These are phyloP conservation scores for Codiaeum variegatum DNA, from an alignment of 441 rosid species.

Conservation along the genomic window DNA sequence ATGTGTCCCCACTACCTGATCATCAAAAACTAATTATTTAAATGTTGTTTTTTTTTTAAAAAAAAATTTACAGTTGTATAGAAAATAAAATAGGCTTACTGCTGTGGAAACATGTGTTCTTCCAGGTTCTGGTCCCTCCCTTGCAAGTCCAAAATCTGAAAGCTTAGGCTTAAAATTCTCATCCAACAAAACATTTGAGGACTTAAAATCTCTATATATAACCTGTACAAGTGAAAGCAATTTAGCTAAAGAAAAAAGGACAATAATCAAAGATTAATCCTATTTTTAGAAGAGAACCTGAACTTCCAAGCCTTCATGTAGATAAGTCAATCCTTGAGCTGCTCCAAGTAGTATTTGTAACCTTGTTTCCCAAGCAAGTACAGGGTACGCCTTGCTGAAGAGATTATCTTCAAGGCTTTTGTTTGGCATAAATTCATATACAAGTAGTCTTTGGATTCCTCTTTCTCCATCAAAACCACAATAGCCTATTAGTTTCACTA, in stretches of 20 bases:
- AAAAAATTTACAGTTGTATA: no score
- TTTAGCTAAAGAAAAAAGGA: neutral
- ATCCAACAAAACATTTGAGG: slow-evolving; percentile 63
- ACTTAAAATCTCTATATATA: slow-evolving; percentile 73
- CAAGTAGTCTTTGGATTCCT: slow-evolving; percentile 69
- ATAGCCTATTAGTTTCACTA: slow-evolving; percentile 64
- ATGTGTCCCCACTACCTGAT: slow-evolving; percentile 69
- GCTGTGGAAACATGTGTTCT: slow-evolving; percentile 78
- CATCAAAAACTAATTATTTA: neutral
- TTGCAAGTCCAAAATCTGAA: slow-evolving; percentile 86
- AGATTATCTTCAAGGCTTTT: slow-evolving; percentile 80
- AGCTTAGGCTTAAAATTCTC: slow-evolving; percentile 64
- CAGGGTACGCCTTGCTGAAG: slow-evolving; percentile 44
- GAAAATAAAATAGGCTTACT: slow-evolving; percentile 51
- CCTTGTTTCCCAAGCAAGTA: slow-evolving; percentile 65
- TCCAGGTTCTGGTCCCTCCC: slow-evolving; percentile 78
- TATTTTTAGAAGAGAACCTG: slow-evolving; percentile 40
- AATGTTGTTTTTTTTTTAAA: no score
- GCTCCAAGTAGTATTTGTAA: slow-evolving; percentile 57
- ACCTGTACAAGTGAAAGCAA: slow-evolving; percentile 34
- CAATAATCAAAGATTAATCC: no score
- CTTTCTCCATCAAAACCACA: slow-evolving; percentile 66
- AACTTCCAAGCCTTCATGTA: slow-evolving; percentile 59
- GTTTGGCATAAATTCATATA: slow-evolving; percentile 71
- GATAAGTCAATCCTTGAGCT: slow-evolving; percentile 52